A percentile compares a stretch with the other conserved stretches of the same genome.
These are phyloP conservation scores for Erodium chrysanthum DNA, from an alignment of 441 rosid species.

Conservation along the genomic window DNA sequence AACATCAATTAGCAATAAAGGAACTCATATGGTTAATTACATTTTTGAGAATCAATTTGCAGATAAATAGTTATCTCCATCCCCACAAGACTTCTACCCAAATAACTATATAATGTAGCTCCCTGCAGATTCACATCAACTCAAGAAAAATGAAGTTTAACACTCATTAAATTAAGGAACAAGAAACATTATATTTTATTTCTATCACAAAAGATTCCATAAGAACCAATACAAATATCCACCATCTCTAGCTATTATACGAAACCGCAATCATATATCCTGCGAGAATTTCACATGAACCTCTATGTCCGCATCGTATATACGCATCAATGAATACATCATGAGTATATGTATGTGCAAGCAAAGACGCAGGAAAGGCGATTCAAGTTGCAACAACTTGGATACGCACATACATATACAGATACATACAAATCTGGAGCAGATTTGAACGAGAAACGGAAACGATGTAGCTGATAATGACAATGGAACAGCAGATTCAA, in stretches of 20 bases:
- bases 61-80: neutral
- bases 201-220: neutral
- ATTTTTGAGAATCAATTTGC: neutral
- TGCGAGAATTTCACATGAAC: neutral
- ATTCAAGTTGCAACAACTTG: neutral
- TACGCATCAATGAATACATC: neutral
- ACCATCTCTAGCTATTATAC: neutral
- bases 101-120: neutral
- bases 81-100: neutral
- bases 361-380: neutral
- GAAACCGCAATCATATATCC: neutral
- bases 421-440: neutral
- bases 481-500: constrained; percentile 9
- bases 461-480: neutral
- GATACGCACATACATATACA: neutral
- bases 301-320: too few species aligned
- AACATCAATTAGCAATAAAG: neutral
- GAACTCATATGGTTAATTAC: constrained; percentile 1
- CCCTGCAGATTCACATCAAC: constrained; percentile 1
- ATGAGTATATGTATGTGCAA: neutral
- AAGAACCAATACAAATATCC: neutral
- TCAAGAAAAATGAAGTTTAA: neutral
- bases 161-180: neutral
- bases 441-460: neutral
- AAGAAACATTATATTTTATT: neutral